Percentiles rank a stretch among this genome's conserved stretches.
Conservation (phyloP, 192 early-diverging fungal species). For the Tieghemiomyces parasiticus region DNA sequence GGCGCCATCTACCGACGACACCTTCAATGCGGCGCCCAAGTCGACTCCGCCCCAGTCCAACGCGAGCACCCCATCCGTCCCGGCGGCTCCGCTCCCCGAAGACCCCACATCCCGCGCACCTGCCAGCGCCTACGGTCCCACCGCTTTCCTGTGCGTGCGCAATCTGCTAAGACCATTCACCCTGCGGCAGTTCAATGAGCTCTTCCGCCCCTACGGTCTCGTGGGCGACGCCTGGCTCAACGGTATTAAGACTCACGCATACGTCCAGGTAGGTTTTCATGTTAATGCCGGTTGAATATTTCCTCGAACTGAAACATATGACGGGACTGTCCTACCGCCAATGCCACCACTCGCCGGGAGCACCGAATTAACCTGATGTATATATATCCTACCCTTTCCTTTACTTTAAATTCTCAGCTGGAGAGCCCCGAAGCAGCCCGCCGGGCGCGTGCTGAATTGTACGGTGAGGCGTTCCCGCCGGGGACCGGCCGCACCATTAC, state of each 20-base stretch:
- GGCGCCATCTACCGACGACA: no score
- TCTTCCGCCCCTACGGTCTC: not conserved
- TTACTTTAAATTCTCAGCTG: not conserved
- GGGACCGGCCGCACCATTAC: not conserved
- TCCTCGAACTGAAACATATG: not conserved
- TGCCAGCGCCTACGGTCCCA: not conserved
- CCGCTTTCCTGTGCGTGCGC: not conserved
- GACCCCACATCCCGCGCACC: no score
- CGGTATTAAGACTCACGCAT: not conserved
- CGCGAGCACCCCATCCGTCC: no score
- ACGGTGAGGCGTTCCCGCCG: not conserved
- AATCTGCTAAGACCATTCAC: not conserved
- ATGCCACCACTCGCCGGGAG: not conserved
- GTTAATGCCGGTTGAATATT: not conserved
- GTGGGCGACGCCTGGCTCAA: not conserved
- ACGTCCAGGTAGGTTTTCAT: not conserved
- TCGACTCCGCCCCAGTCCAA: no score
- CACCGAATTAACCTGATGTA: not conserved
- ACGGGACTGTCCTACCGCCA: not conserved
- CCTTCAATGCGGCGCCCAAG: no score
- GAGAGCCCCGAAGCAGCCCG: not conserved
- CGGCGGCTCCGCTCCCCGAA: no score
- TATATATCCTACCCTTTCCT: not conserved
- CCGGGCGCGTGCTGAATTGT: not conserved
- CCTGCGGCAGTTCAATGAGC: not conserved